phyloP scores from a whole-genome alignment of 164 flowering plant genomes.

The Chimonanthus salicifolius region DNA sequence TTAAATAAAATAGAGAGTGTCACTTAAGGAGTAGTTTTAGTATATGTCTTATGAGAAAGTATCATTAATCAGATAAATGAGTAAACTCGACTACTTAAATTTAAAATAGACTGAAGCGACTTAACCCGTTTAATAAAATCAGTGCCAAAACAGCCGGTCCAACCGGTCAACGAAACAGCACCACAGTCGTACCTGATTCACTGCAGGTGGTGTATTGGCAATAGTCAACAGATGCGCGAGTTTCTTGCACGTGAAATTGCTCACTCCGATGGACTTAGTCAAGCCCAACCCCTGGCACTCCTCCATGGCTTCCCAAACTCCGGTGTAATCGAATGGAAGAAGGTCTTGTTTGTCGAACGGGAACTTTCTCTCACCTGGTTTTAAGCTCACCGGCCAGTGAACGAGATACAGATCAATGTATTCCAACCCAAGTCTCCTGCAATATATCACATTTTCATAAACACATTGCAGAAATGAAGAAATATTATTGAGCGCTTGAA shows the following conservation, averaged over 20 bases:
- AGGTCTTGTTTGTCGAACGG: conserved; percentile 15
- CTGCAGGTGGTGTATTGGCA: conserved; percentile 28
- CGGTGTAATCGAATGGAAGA: conserved; percentile 18
- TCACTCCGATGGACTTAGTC: conserved; percentile 26
- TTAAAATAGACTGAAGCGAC: no score
- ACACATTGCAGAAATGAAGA: no score
- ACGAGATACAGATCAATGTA: conserved; percentile 13
- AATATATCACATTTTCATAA: no score
- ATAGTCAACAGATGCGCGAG: conserved; percentile 14
- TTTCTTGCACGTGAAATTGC: conserved; percentile 27
- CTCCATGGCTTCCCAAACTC: conserved; percentile 29
- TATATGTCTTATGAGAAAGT: no score
- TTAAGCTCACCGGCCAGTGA: background rate
- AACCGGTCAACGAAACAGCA: no score
- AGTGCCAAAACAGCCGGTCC: no score
- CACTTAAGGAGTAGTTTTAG: no score
- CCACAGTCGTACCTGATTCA: conserved; percentile 21
- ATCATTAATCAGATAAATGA: no score
- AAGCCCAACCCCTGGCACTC: conserved; percentile 18
- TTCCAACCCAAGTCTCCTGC: conserved; percentile 14
- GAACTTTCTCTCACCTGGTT: conserved; percentile 1
- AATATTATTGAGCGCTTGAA: background rate
- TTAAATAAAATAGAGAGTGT: no score
- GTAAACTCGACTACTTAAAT: no score
- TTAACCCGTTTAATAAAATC: no score